Evolutionary conservation across 208 protist genomes (phyloP), one percentile per base, ranked within the genome.

Genomic region (Naegleria fowleri): DNA sequence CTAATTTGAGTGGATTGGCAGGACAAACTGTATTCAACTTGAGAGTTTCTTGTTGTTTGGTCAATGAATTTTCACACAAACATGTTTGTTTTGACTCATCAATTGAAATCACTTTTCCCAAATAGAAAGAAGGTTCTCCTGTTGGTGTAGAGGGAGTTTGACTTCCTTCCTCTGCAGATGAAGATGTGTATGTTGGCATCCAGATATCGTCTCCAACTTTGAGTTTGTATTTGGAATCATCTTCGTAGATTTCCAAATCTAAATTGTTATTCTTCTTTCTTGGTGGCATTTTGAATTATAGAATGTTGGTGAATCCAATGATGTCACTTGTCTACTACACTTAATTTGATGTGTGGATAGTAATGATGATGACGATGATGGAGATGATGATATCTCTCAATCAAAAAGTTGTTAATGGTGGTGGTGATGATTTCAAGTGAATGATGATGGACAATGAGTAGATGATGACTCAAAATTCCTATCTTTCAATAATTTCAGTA

Each of bases 1-100:
- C 79, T 39, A 90, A 51, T 51, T 67, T 43, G 38, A 40, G 16
- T 29, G 86, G 86, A 67, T 89, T 89, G n/a, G 51, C 33, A 52
- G 84, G 84, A 33, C 25, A 19, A 38, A 87, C 16, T 52, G 43
- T 19, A 36, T 19, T 36, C 16, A 79, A 36, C n/a, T 29, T 29
- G n/a, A 79, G n/a, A 36, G 16, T 79, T 36, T 79, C 29, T 79
- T 79, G 29, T 36, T 36, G 16, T 79, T 79, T 79, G 7, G 29
- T 79, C 19, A 79, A 33, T 36, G 67, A 36, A 36, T 36, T 36
- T 36, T 29, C 16, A 79, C 67, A 79, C 6, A 79, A 19, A 36
- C 25, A 19, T 36, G 29, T 79, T 79, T 79, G 67, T 79, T 79
- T 79, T 36, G 29, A 79, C n/a, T 79, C 67, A 79, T 79, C 67